A percentile compares a stretch with the other conserved stretches of the same genome.
phyloP scores from a whole-genome alignment of 805 yeast species.

The Schizosaccharomyces osmophilus region DNA sequence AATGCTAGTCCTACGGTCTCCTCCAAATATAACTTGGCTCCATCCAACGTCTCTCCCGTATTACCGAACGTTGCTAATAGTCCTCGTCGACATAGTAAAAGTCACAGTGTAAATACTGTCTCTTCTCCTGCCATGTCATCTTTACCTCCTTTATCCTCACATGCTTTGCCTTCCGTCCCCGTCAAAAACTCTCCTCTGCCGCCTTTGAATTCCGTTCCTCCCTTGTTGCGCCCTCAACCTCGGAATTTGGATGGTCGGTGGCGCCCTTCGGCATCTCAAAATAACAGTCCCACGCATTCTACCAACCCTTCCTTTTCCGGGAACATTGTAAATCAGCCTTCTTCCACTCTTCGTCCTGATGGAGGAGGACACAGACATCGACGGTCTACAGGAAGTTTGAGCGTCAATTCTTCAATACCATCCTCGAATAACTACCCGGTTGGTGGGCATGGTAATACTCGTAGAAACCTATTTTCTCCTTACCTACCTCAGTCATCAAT shows the following conservation, averaged over 20 bases:
- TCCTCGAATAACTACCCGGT: background rate
- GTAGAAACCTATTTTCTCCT: slow-evolving; percentile 70
- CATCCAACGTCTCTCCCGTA: background rate
- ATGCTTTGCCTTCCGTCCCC: background rate
- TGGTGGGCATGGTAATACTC: slow-evolving; percentile 17
- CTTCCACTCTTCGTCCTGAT: background rate
- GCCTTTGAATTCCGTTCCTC: background rate
- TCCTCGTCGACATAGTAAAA: background rate
- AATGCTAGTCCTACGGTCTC: background rate
- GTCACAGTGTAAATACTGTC: background rate
- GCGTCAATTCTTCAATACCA: background rate
- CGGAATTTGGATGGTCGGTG: background rate
- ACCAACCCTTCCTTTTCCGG: background rate
- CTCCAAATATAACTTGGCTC: background rate
- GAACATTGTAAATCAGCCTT: background rate
- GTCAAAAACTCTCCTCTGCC: background rate
- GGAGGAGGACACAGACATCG: background rate
- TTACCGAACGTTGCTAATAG: background rate
- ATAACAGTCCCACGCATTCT: background rate
- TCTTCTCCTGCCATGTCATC: background rate
- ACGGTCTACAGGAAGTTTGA: background rate
- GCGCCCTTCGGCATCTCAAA: background rate
- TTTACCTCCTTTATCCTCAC: background rate
- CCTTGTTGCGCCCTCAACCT: background rate
- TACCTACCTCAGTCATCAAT: slow-evolving; percentile 81